A percentile compares a stretch with the other conserved stretches of the same genome.
Evolutionary conservation across 2,329 filamentous ascomycete species (phyloP).

Genomic region (Berkeleyomyces rouxiae): DNA sequence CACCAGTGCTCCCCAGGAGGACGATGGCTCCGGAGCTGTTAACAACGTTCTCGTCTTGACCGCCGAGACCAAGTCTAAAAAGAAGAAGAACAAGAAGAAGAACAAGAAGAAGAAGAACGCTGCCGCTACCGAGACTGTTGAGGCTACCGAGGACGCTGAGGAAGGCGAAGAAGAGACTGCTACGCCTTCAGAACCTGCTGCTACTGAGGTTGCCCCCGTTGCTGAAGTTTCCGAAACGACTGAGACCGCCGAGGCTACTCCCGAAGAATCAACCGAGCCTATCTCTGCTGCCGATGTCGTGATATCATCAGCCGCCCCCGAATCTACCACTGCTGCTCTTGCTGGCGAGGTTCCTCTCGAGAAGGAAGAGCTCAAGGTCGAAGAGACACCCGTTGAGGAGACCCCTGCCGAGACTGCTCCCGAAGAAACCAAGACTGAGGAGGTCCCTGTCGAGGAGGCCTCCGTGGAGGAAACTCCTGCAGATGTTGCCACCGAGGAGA

Average conservation of each 20-base stretch:
- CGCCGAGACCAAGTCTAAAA: constrained; percentile 31
- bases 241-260: neutral
- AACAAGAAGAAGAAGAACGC: constrained; percentile 16
- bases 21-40: constrained; percentile 66
- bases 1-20: constrained; percentile 62
- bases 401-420: neutral
- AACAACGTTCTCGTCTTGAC: constrained; percentile 74
- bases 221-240: neutral
- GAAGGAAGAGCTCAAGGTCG: constrained; percentile 27
- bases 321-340: neutral
- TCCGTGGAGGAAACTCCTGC: neutral
- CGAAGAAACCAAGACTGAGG: neutral
- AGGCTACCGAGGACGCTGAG: constrained; percentile 1
- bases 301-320: neutral
- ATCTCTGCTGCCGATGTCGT: neutral
- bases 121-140: constrained; percentile 6
- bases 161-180: constrained; percentile 14
- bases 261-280: neutral
- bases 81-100: constrained; percentile 24
- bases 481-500: constrained; percentile 9
- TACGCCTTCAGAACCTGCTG: constrained; percentile 8
- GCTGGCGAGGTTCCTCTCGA: constrained; percentile 8
- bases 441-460: neutral
- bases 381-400: constrained; percentile 52
- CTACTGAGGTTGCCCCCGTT: constrained; percentile 9